Percentiles rank a stretch among this genome's conserved stretches.
These are phyloP conservation scores for Sphaerulina populicola DNA, from an alignment of 2,329 filamentous ascomycete species.

Conservation along the genomic window DNA sequence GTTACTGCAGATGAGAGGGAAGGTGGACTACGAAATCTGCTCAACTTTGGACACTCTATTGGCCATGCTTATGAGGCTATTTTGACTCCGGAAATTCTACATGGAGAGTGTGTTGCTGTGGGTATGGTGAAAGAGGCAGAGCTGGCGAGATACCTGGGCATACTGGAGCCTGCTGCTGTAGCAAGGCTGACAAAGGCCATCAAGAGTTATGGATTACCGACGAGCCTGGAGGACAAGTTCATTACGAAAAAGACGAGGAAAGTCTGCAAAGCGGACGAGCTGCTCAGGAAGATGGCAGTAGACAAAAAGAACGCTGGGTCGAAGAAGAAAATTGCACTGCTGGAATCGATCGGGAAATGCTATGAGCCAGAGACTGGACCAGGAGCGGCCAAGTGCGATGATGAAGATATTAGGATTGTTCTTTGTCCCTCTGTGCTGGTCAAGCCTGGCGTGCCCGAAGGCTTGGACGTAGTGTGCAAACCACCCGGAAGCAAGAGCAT, in stretches of 20 bases:
- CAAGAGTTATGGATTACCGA: constrained; percentile 84
- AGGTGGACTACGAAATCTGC: constrained; percentile 81
- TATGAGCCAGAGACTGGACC: constrained; percentile 58
- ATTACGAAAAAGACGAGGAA: constrained; percentile 80
- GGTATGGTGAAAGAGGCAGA: constrained; percentile 99
- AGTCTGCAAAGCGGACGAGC: constrained; percentile 72
- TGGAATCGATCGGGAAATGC: constrained; percentile 82
- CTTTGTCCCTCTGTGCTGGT: constrained; percentile 72
- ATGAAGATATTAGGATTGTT: constrained; percentile 71
- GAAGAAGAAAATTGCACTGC: constrained; percentile 90
- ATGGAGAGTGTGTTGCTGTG: constrained; percentile 92
- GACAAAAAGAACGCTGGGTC: constrained; percentile 97
- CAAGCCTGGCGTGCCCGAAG: constrained; percentile 58
- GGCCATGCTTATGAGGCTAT: constrained; percentile 95
- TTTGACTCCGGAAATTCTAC: constrained; percentile 85
- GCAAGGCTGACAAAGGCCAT: constrained; percentile 88
- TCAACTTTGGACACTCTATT: constrained; percentile 98
- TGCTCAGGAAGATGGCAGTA: constrained; percentile 89
- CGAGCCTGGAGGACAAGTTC: constrained; percentile 71
- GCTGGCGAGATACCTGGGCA: constrained; percentile 76
- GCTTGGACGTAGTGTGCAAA: constrained; percentile 63
- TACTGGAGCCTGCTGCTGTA: constrained; percentile 77
- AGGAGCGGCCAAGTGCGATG: constrained; percentile 72
- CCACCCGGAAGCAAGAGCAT: constrained; percentile 97
- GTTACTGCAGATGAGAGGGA: constrained; percentile 93